Percentiles rank a stretch among this genome's conserved stretches.
phyloP scores from a whole-genome alignment of 176 grass and related monocot genomes.

The Otatea glauca region DNA sequence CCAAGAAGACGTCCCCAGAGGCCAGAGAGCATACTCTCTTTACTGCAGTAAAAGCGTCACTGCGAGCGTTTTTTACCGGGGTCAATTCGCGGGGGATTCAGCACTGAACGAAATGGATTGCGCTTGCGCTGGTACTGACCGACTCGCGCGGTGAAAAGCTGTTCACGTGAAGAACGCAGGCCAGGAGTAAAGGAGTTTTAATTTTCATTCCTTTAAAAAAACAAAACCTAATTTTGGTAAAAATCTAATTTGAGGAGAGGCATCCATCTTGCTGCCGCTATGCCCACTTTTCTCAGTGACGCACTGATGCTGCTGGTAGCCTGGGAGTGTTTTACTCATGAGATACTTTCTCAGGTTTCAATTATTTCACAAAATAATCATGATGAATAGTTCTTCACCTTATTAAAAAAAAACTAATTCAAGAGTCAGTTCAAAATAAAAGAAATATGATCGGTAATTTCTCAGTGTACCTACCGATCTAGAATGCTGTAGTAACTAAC shows the following conservation, averaged over 20 bases:
- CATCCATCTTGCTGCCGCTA: slow-evolving; percentile 13
- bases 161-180: slow-evolving; percentile 50
- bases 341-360: background rate
- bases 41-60: slow-evolving; percentile 31
- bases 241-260: background rate
- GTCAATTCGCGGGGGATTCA: slow-evolving; percentile 40
- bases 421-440: background rate
- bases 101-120: slow-evolving; percentile 45
- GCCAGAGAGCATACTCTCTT: slow-evolving; percentile 36
- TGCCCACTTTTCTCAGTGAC: slow-evolving; percentile 24
- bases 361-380: background rate
- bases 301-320: slow-evolving; percentile 20
- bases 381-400: background rate
- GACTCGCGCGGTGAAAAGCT: slow-evolving; percentile 54
- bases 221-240: no score
- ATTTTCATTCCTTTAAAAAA: slow-evolving; percentile 65
- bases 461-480: background rate
- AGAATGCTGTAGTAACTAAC: background rate
- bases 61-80: slow-evolving; percentile 30
- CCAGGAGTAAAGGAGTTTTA: slow-evolving; percentile 49
- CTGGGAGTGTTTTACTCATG: background rate
- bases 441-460: background rate
- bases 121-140: slow-evolving; percentile 18
- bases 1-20: slow-evolving; percentile 25
- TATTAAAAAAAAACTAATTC: no score